A percentile compares a stretch with the other conserved stretches of the same genome.
Evolutionary conservation across 2,329 filamentous ascomycete genomes (phyloP).

Genomic region (Fusarium udum): DNA sequence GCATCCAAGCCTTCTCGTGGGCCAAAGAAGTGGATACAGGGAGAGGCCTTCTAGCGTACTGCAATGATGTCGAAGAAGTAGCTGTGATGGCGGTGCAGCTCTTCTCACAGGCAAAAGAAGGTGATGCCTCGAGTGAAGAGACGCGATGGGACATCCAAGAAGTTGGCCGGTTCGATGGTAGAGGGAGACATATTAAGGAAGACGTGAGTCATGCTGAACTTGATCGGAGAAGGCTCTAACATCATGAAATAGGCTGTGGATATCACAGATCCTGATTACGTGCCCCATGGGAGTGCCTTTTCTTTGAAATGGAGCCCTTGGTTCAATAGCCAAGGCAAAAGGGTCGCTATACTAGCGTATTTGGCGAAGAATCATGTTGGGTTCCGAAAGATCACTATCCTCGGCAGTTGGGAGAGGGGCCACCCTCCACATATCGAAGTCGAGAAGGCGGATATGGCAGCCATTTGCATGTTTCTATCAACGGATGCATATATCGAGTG

Average conservation of each 20-base stretch:
- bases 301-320: constrained; percentile 66
- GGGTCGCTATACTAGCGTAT: constrained; percentile 60
- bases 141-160: constrained; percentile 61
- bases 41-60: constrained; percentile 60
- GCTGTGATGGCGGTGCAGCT: constrained; percentile 61
- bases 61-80: constrained; percentile 60
- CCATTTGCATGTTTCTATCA: constrained; percentile 61
- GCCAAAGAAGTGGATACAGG: constrained; percentile 54
- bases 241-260: constrained; percentile 40
- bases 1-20: constrained; percentile 64
- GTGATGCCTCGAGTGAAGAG: constrained; percentile 41
- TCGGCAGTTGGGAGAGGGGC: constrained; percentile 48
- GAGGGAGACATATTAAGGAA: constrained; percentile 55
- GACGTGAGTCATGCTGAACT: constrained; percentile 28
- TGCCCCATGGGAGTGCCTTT: constrained; percentile 59
- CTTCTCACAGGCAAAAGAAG: constrained; percentile 37
- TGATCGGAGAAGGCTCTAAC: constrained; percentile 8
- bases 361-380: constrained; percentile 62
- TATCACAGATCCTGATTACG: constrained; percentile 58
- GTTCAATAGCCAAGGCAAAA: constrained; percentile 49
- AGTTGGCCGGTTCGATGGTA: constrained; percentile 58
- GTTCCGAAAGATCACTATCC: constrained; percentile 60
- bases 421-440: constrained; percentile 52
- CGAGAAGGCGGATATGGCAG: constrained; percentile 53
- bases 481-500: constrained; percentile 65